Evolutionary conservation across 345 rosid species (phyloP).

Genomic region (Theobroma cacao): DNA sequence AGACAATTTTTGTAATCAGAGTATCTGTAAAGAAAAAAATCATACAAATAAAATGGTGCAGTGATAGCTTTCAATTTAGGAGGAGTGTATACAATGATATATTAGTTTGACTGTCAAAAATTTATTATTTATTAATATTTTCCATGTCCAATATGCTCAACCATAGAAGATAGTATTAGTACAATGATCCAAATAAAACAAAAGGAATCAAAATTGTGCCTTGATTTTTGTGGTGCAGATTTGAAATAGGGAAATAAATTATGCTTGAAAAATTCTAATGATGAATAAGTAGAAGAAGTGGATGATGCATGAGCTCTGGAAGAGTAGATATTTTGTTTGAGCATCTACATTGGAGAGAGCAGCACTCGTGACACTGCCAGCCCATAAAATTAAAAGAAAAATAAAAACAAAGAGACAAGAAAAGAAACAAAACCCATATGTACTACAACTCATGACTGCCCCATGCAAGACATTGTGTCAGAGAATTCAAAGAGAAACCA

Average conservation of each 20-base stretch:
- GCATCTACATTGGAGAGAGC: background rate
- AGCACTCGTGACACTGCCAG: constrained; percentile 39
- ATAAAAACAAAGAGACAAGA: constrained; percentile 36
- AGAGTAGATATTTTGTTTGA: background rate
- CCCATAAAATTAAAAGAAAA: constrained; percentile 10
- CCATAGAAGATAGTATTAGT: too few relatives aligned
- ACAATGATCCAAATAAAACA: too few relatives aligned
- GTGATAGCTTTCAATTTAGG: too few relatives aligned
- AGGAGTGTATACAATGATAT: too few relatives aligned
- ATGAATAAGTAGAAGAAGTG: background rate
- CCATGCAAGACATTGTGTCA: constrained; percentile 51
- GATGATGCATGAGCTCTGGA: background rate
- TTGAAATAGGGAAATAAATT: background rate
- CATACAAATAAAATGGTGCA: background rate
- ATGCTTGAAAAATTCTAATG: background rate
- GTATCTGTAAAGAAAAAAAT: background rate
- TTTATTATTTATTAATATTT: too few relatives aligned
- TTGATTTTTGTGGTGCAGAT: background rate
- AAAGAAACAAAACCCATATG: constrained; percentile 33
- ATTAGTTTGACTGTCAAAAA: background rate
- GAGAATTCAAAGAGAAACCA: constrained; percentile 24
- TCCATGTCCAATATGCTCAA: too few relatives aligned
- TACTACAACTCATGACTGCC: constrained; percentile 33
- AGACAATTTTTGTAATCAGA: background rate
- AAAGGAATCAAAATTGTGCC: background rate